Evolutionary conservation across 192 early-diverging fungal genomes (phyloP).

Genomic region (Backusella australiensis): DNA sequence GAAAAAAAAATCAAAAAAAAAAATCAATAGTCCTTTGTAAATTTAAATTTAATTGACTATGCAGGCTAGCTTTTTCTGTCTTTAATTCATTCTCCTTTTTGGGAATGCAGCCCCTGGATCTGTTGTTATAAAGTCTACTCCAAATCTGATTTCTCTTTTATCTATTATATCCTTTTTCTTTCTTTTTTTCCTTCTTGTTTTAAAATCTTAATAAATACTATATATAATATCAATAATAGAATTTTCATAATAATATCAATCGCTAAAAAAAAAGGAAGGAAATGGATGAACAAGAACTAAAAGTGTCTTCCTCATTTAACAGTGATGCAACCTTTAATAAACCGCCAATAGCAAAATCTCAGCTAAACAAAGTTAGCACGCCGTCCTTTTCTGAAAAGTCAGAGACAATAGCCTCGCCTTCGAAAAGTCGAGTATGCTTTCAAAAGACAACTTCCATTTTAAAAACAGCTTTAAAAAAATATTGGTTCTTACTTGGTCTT

Average conservation of each 20-base stretch:
- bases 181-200: neutral
- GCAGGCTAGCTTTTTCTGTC: neutral
- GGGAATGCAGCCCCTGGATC: neutral
- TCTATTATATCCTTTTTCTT: neutral
- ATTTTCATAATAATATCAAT: neutral
- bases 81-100: slow-evolving; percentile 4
- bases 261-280: neutral
- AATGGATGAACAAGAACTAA: neutral
- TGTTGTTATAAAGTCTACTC: slow-evolving; percentile 2
- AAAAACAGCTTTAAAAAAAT: slow-evolving; percentile 10
- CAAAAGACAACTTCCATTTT: neutral
- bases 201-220: neutral
- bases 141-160: slow-evolving; percentile 8
- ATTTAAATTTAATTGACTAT: neutral
- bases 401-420: neutral
- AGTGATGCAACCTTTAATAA: slow-evolving; percentile 10
- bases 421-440: neutral
- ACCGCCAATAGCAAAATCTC: neutral
- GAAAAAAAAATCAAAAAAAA: neutral
- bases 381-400: slow-evolving; percentile 14
- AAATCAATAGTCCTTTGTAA: neutral
- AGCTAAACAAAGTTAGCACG: neutral
- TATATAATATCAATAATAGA: neutral
- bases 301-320: slow-evolving; percentile 4
- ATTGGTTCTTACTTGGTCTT: slow-evolving; percentile 66